Evolutionary conservation across 768 basidiomycete species (phyloP), one percentile per base, ranked within the genome.

Genomic region (Sarcomyxa edulis): DNA sequence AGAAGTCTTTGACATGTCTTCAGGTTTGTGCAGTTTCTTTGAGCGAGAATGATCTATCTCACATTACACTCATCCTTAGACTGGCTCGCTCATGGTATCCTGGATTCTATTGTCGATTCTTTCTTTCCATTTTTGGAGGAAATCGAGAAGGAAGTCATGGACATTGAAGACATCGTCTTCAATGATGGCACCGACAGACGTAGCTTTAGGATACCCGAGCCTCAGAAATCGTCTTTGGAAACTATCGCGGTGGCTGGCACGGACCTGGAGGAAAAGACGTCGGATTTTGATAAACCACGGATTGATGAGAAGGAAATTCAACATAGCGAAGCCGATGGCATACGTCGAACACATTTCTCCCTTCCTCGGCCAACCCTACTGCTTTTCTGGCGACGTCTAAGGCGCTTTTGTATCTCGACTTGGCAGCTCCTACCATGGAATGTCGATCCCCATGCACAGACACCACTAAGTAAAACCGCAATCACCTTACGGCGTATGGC

Each of bases 101-200:
- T 97, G 47, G 94, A 96, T 52, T 94, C 91, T 1, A 81, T 97
- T 37, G 92, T 97, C 15, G 93, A 97, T 54, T 84, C 88, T 1
- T 94, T 94, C 62, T 91, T 92, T 56, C 90, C 90, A 1, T 71
- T 91, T 42, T 65, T 93, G 42, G 74, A 81, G 46, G 78, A 81
- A 42, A 83, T 96, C 25, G 89, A 89, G 51, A 69, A 68, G 32
- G 93, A 95, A 53, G 82, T 90, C 3, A 70, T 78, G 43, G 76
- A 76, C 12, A 81, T 94, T 37, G 90, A 94, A 50, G 68, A 75
- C 9, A 58, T 87, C 26, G 78, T 93, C 12, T 77, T 75, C 49
- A 53, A 66, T 10, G 40, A 23, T 16, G 32, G 14, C 15, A 25
- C 21, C 18, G n/a, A n/a, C 18, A 40, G 15, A 14, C 20, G 9